Evolutionary conservation across 2,329 filamentous ascomycete species (phyloP), one percentile per base, ranked within the genome.

Genomic region (Cercospora citrullina): DNA sequence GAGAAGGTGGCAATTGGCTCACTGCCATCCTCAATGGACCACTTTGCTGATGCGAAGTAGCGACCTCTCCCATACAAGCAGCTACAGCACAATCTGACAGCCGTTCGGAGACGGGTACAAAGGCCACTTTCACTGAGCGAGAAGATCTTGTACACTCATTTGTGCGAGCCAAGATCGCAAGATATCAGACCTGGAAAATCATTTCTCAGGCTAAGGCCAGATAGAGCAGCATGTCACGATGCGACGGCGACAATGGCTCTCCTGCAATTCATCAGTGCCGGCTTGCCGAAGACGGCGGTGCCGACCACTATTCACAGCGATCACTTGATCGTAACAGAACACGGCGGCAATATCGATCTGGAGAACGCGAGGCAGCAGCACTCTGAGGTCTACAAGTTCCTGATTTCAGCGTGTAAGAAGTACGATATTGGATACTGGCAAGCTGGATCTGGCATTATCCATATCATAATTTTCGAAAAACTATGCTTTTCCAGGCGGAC

Each of bases 351-450:
- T 71, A 94, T 96, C 88, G 94, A 98, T 91, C 86, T 98, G 81
- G 91, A 88, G 70, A 89, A 94, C 78, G 95, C 94, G 60, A 62
- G 60, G 10, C 14, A 62, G 8, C 60, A 62, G 26, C 60, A 62
- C 16, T 51, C 23, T 2, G 94, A 98, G 84, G 94, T 98, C 76
- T 98, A 98, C 84, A 91, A 98, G 84, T 98, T 98, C 87, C 85
- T 98, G 79, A 88, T 93, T 68, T 89, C 90, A 71, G 91, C 94
- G 73, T 97, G 94, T 81, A 94, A 93, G 79, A 98, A 98, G 87
- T 98, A 97, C 87, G 94, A 97, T 87, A 97, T 98, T 81, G 94
- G 94, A 86, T 98, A 98, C 90, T 98, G 95, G 95, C 92, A 88
- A 82, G 94, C 94, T 73, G 95, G 94, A 76, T 97, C 94, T 80